Evolutionary conservation across 2,329 filamentous ascomycete species (phyloP), one percentile per base, ranked within the genome.

Genomic region (Raffaelea ambrosiae): DNA sequence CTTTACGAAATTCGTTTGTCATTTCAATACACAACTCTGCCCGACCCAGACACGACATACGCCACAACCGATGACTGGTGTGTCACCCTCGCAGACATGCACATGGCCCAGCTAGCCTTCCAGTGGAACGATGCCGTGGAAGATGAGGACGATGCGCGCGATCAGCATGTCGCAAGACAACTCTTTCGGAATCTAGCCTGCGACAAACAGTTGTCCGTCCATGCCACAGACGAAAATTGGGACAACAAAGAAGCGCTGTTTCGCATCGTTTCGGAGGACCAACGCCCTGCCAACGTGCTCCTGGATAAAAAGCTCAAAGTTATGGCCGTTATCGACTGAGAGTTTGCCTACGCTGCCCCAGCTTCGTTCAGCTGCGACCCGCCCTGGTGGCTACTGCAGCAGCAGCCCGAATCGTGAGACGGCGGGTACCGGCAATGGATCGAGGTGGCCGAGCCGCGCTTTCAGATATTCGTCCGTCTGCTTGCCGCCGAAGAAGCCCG

Each of bases 151-250:
- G 68, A 73, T 48, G 66, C 61, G 43, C 59, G 64, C 4, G 66
- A 64, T 22, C 71, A 72, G 49, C 70, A 69, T 45, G 60, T 70
- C 3, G 62, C 66, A 4, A 66, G 66, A 3, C 61, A 66, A 21
- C 52, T 72, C 0, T 71, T 71, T 50, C 65, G 63, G 8, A 38
- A 38, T 38, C 5, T 38, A 14, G 35, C 35, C 35, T 14, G 18
- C 16, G 35, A 38, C 5, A 19, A 19, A n/a, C 35, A 14, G 7
- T n/a, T 38, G 5, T 62, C 54, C 39, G 47, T 67, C 4, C 61
- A 61, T 5, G 55, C 53, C 44, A 38, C 59, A 48, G 59, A 58
- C 1, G 26, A 13, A 13, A 50, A 49, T 4, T 52, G 61, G 0
- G 61, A 1, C 61, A 4, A 20, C 48, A 33, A 51, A 5, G 49